These are phyloP conservation scores for Mallotus nudiflorus DNA, from an alignment of 345 rosid genomes.

Conservation along the genomic window DNA sequence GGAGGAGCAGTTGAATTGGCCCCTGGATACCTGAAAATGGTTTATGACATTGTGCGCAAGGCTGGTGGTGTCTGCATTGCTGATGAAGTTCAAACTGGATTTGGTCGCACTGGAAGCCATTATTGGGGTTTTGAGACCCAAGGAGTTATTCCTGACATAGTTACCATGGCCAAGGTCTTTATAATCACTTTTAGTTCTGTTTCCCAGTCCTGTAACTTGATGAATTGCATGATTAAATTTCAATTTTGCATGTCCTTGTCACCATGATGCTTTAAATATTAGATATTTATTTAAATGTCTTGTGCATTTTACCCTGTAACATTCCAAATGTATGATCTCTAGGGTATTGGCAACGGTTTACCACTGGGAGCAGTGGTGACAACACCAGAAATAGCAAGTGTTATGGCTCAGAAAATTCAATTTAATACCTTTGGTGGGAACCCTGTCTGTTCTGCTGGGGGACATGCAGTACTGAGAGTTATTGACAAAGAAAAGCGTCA, in stretches of 20 bases:
- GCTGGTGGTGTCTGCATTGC: constrained; percentile 96
- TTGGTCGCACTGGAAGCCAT: constrained; percentile 91
- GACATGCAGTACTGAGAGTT: constrained; percentile 88
- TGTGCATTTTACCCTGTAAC: constrained; percentile 6
- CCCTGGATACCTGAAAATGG: constrained; percentile 82
- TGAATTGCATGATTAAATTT: neutral
- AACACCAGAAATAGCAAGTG: constrained; percentile 92
- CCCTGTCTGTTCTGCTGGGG: constrained; percentile 97
- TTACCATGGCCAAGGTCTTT: constrained; percentile 95
- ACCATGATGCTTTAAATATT: neutral
- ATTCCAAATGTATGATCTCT: constrained; percentile 4
- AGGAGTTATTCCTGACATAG: constrained; percentile 91
- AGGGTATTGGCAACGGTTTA: constrained; percentile 96
- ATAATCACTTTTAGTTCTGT: neutral
- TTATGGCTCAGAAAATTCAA: constrained; percentile 79
- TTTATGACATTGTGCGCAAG: constrained; percentile 72
- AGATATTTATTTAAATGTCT: neutral
- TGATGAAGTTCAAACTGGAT: constrained; percentile 95
- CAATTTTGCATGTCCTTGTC: neutral
- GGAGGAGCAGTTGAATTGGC: constrained; percentile 98
- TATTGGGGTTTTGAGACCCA: constrained; percentile 96
- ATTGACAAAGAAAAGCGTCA: constrained; percentile 89
- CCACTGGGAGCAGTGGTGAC: constrained; percentile 97
- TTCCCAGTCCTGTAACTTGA: neutral
- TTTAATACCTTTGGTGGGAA: constrained; percentile 97